These are phyloP conservation scores for Eucalyptus brandiana DNA, from an alignment of 345 rosid species.

Conservation along the genomic window DNA sequence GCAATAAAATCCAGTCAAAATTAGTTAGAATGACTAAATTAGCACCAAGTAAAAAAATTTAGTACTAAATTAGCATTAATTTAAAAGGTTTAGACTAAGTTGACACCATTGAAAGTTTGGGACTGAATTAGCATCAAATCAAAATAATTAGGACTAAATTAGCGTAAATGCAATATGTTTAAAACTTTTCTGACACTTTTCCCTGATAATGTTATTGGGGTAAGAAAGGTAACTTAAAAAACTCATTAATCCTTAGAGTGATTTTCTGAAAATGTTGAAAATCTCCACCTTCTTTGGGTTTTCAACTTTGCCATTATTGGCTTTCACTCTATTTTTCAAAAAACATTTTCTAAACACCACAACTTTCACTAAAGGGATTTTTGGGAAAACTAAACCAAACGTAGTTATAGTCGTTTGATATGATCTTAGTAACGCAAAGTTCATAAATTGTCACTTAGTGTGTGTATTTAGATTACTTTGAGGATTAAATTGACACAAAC, in stretches of 20 bases:
- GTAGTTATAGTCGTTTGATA: neutral
- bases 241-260: neutral
- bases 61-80: no score
- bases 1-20: no score
- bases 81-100: no score
- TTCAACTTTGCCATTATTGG: neutral
- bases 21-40: no score
- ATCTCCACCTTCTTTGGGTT: neutral
- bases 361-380: neutral
- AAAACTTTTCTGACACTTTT: no score
- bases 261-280: neutral
- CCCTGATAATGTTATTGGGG: neutral
- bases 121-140: no score
- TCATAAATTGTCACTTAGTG: neutral
- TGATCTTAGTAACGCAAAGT: neutral
- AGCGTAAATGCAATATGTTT: no score
- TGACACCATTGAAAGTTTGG: no score
- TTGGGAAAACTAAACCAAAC: neutral
- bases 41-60: rapidly evolving
- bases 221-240: neutral
- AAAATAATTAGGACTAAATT: no score
- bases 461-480: neutral
- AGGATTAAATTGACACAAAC: neutral
- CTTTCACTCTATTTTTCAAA: neutral
- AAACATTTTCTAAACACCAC: neutral